Evolutionary conservation across 345 rosid genomes (phyloP).

Genomic region (Lepidium aucheri): DNA sequence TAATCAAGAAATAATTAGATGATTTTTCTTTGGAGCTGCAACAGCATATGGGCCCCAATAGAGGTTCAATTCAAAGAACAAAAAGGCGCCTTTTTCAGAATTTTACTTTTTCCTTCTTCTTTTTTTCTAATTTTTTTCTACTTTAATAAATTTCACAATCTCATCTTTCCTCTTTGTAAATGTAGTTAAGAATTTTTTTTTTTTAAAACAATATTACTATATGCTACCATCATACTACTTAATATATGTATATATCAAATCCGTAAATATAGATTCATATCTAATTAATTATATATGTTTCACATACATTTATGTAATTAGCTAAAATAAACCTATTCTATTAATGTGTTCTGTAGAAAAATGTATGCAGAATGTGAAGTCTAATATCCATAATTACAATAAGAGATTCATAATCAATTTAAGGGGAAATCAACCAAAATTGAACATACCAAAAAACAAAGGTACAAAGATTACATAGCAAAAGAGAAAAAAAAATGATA

Average conservation of each 20-base stretch:
- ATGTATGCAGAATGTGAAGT: not conserved
- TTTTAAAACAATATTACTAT: no score
- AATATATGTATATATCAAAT: no score
- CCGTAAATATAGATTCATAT: not conserved
- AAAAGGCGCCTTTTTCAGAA: conserved; percentile 11
- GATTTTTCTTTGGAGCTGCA: conserved; percentile 8
- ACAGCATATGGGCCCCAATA: not conserved
- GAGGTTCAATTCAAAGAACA: conserved; percentile 2
- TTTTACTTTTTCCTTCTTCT: not conserved
- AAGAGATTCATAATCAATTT: not conserved
- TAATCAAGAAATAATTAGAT: conserved; percentile 7
- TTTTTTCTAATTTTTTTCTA: not conserved
- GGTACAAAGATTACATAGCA: no score
- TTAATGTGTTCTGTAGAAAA: not conserved
- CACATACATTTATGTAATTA: not conserved
- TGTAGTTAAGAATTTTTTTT: no score
- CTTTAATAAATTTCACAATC: not conserved
- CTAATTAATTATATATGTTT: not conserved
- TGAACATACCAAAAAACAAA: not conserved
- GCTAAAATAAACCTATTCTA: not conserved
- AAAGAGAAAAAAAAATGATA: no score
- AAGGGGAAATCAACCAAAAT: not conserved
- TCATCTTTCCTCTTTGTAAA: not conserved
- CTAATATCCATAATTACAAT: not conserved
- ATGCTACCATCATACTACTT: no score